Evolutionary conservation across 176 grass and related monocot species (phyloP).

Genomic region (Otatea glauca): DNA sequence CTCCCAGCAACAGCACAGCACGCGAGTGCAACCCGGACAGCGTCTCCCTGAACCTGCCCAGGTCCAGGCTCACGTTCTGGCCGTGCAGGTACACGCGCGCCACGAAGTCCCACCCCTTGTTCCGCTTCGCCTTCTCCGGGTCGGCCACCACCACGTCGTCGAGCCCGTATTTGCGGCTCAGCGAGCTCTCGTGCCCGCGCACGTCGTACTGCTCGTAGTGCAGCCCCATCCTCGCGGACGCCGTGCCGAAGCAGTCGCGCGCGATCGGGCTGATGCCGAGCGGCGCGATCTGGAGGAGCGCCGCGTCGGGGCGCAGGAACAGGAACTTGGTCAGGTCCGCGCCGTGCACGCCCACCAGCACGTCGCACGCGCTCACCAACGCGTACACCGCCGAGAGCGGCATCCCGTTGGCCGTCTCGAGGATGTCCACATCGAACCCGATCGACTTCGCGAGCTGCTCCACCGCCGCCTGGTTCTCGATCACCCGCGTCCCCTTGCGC

Average conservation of each 20-base stretch:
- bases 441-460: neutral
- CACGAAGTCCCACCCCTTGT: constrained; percentile 38
- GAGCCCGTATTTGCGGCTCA: constrained; percentile 29
- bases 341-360: constrained; percentile 78
- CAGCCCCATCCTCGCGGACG: constrained; percentile 53
- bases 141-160: constrained; percentile 46
- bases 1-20: neutral
- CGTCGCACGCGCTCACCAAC: constrained; percentile 59
- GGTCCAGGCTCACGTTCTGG: constrained; percentile 70
- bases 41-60: constrained; percentile 36
- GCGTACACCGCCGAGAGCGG: constrained; percentile 46
- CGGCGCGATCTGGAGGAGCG: constrained; percentile 62
- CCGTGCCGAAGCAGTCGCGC: constrained; percentile 48
- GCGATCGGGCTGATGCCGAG: constrained; percentile 45
- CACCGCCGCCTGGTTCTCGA: constrained; percentile 68
- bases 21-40: constrained; percentile 35
- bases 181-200: constrained; percentile 58
- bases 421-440: constrained; percentile 63
- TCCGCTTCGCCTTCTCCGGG: constrained; percentile 38
- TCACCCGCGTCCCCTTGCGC: constrained; percentile 62
- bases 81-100: constrained; percentile 51
- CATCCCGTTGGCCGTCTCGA: constrained; percentile 46
- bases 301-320: constrained; percentile 59
- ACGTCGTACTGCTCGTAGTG: constrained; percentile 68
- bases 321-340: constrained; percentile 74